Base-by-base conservation (phyloP, 768 basidiomycete genomes). In the Amanita subjunquillea region DNA sequence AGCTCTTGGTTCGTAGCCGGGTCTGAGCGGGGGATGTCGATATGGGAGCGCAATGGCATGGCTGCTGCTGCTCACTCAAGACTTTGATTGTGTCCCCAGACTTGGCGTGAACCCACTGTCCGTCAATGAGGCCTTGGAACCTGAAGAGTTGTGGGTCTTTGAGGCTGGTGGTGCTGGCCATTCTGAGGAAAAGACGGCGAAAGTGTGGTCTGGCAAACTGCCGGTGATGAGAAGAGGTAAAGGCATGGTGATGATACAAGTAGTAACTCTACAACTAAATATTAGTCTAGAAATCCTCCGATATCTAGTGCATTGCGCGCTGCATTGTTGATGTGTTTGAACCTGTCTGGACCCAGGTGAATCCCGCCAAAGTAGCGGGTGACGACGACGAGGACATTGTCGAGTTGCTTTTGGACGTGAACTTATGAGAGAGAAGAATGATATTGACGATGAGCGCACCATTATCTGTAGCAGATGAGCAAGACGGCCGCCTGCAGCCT, bases 341-440 rank as follows among this genome's bases (percentile, higher is more conserved):
- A 91, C 34, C 87, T 72, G 63, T 94, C 93, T 0, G 92, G 83
- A 3, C 91, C 94, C 1, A 99, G 74, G 56, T 90, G 87, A 10
- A 87, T 85, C 0, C 95, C 95, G 12, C 95, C 95, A 62, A 88
- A 97, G 69, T 91, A 95, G 37, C 95, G 82, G 3, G 93, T 91
- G 10, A 99, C 95, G 17, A 97, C 70, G 13, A 99, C 87, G 1
- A 98, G 73, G 10, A 96, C 89, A 59, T 94, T 78, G 54, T 83
- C 78, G 20, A 87, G 73, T 55, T 91, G 89, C 88, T 90, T 58
- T 12, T 51, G 51, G 34, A 54, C 47, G 29, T 12, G 20, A 6
- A 12, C 17, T 17, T 17, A 0, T 20, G 17, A 22, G 23, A 22
- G 23, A 17, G 27, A 17, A 3, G 17, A 15, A 27, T 27, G 27